phyloP scores from a whole-genome alignment of 1,139 yeast genomes.

The Pichia terricola region DNA sequence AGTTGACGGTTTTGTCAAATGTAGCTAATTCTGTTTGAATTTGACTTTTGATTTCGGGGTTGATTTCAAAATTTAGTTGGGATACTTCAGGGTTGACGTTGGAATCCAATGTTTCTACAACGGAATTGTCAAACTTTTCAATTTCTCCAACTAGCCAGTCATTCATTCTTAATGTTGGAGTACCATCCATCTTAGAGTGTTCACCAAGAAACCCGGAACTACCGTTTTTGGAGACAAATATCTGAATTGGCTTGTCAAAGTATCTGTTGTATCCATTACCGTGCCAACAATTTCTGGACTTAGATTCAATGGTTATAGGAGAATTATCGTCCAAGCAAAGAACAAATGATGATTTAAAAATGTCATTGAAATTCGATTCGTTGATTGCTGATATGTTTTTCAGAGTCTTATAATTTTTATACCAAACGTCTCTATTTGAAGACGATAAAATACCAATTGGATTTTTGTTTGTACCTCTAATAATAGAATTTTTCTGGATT shows the following conservation, averaged over 20 bases:
- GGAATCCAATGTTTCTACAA: background rate
- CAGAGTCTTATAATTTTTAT: slow-evolving; percentile 50
- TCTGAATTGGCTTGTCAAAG: slow-evolving; percentile 88
- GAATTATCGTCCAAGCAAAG: slow-evolving; percentile 61
- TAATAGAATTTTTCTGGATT: slow-evolving; percentile 37
- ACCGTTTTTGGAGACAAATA: slow-evolving; percentile 74
- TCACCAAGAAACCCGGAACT: slow-evolving; percentile 91
- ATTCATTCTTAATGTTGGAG: slow-evolving; percentile 86
- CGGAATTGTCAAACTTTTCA: slow-evolving; percentile 8
- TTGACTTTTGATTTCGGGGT: slow-evolving; percentile 41
- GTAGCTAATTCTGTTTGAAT: slow-evolving; percentile 45
- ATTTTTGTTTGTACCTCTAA: slow-evolving; percentile 35
- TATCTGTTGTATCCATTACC: slow-evolving; percentile 88
- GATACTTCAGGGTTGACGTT: slow-evolving; percentile 1
- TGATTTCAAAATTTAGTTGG: slow-evolving; percentile 40
- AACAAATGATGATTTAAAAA: slow-evolving; percentile 73
- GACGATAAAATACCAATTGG: slow-evolving; percentile 73
- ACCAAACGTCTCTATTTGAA: slow-evolving; percentile 81
- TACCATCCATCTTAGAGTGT: slow-evolving; percentile 97
- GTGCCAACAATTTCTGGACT: slow-evolving; percentile 87
- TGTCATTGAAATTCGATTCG: slow-evolving; percentile 50
- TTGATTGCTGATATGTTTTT: slow-evolving; percentile 33
- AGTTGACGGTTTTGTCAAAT: slow-evolving; percentile 36
- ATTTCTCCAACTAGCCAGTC: slow-evolving; percentile 55
- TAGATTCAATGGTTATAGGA: slow-evolving; percentile 78